Conservation (phyloP, 176 grass and related monocot genomes). For the Lolium multiflorum region DNA sequence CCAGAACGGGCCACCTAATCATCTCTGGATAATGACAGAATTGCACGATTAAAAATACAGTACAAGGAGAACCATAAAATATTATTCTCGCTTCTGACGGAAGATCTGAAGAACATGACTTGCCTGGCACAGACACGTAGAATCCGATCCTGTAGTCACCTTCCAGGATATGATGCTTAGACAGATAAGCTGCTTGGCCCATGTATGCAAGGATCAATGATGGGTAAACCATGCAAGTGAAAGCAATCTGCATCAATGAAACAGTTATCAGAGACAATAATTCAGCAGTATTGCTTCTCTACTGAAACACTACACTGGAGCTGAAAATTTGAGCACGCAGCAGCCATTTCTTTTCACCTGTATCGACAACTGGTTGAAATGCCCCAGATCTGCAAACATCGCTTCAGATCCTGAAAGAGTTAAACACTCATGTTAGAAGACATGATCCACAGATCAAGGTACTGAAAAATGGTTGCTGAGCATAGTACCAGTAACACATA, state of each 20-base stretch:
- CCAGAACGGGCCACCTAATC: conserved; percentile 90
- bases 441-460: conserved; percentile 2
- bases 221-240: conserved; percentile 97
- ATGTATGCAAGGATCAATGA: conserved; percentile 97
- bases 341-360: conserved; percentile 59
- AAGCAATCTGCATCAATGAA: conserved; percentile 74
- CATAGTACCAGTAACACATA: conserved; percentile 87
- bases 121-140: conserved; percentile 97
- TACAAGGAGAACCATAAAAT: conserved; percentile 10
- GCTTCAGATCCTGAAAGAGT: conserved; percentile 89
- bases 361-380: conserved; percentile 96
- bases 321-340: neutral
- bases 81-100: conserved; percentile 23
- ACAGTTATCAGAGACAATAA: conserved; percentile 31
- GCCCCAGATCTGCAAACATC: conserved; percentile 97
- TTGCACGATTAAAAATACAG: conserved; percentile 39
- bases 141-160: conserved; percentile 91
- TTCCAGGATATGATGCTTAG: conserved; percentile 84
- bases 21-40: conserved; percentile 51
- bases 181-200: conserved; percentile 98
- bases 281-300: neutral
- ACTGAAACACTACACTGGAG: neutral
- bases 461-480: neutral
- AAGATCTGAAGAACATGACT: conserved; percentile 43
- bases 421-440: conserved; percentile 18